Base-by-base conservation (phyloP, 2,329 filamentous ascomycete genomes). In the Trichoderma harzianum region DNA sequence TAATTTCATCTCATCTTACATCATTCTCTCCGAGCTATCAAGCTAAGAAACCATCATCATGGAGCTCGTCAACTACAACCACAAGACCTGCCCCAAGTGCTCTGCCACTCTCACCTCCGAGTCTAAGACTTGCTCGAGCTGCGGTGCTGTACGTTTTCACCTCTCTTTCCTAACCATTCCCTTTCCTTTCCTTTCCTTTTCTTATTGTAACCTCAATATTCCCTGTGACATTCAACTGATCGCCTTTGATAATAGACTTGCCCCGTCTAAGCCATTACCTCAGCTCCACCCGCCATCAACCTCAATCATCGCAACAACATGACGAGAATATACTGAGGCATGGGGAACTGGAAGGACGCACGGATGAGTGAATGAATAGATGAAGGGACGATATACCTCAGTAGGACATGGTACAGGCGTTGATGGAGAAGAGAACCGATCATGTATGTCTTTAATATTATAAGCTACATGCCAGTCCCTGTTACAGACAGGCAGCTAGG, bases 1-100 rank as follows among this genome's bases (percentile, higher is more conserved):
- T 21, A 16, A 39, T 11, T 16, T 3, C 0, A 32, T 36, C 16
- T 18, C n/a, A 28, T 11, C n/a, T 36, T 12, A 16, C 18, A 36
- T 12, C 4, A 7, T 8, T 43, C n/a, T 16, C 62, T 61, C 32
- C 21, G 7, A 30, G 3, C 7, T 18, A 26, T 24, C 12, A 14
- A 24, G 34, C 26, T n/a, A 10, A 30, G 8, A 43, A 47, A 32
- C 0, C 24, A 47, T 6, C 69, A 74, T 63, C 8, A 81, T 81
- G 79, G 74, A 80, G 73, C 78, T 78, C 73, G 78, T 82, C 79
- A 80, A 83, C 79, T 67, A 30, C 51, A 73, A 72, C 79, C 78
- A 82, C 77, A 76, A 78, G 71, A 75, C 78, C 76, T 90, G 88
- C 84, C 88, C 88, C 82, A 88, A 87, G 83, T 90, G 88, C 84